Percentiles rank a stretch among this genome's conserved stretches.
phyloP scores from a whole-genome alignment of 495 filamentous ascomycete genomes.

The Aspergillus steynii region DNA sequence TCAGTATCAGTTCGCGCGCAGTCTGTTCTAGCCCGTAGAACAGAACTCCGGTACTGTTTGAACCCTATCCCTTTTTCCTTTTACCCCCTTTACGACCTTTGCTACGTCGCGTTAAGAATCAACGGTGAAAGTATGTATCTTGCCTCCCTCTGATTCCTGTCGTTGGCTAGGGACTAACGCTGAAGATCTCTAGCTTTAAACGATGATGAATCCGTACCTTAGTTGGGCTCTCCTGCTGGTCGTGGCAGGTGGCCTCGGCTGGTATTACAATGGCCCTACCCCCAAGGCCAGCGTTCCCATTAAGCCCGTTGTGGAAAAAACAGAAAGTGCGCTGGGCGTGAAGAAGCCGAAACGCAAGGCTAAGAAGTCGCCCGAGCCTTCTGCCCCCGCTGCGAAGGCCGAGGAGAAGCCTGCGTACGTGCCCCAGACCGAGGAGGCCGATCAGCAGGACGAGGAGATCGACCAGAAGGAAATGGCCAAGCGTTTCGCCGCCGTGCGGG shows the following conservation, averaged over 20 bases:
- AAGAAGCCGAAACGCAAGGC: conserved; percentile 49
- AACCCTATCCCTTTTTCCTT: conserved; percentile 2
- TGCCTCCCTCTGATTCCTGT: neutral
- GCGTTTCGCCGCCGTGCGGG: conserved; percentile 64
- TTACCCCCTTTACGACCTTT: conserved; percentile 11
- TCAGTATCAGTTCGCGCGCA: neutral
- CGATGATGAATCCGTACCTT: conserved; percentile 49
- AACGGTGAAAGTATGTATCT: conserved; percentile 3
- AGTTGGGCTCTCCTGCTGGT: conserved; percentile 61
- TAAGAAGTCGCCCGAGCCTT: conserved; percentile 35
- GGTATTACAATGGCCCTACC: conserved; percentile 46
- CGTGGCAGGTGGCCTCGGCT: conserved; percentile 47
- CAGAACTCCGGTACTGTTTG: neutral
- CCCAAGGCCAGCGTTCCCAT: conserved; percentile 36
- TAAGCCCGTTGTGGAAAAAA: conserved; percentile 36
- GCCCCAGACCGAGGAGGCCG: conserved; percentile 36
- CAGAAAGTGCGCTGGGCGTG: conserved; percentile 28
- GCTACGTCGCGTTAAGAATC: conserved; percentile 10
- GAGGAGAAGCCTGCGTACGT: conserved; percentile 44
- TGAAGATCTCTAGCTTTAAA: conserved; percentile 13
- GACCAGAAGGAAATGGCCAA: conserved; percentile 73
- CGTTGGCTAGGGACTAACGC: conserved; percentile 10
- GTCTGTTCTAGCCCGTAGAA: neutral
- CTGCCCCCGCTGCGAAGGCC: conserved; percentile 27
- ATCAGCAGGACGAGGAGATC: conserved; percentile 58